phyloP scores from a whole-genome alignment of 352 stramenopile genomes.

The Globisporangium radiosum region DNA sequence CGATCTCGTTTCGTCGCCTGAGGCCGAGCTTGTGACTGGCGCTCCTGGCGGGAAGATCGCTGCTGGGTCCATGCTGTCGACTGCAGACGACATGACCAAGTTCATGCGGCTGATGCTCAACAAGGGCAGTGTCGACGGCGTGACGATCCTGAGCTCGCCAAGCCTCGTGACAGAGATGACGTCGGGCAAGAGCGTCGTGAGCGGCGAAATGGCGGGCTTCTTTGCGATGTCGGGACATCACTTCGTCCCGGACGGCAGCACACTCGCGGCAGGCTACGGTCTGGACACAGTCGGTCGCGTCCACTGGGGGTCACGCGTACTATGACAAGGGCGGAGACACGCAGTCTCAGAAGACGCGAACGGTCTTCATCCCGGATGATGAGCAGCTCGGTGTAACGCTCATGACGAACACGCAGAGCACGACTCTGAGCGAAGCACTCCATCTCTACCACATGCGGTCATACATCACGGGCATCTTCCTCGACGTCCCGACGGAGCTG shows the following conservation, averaged over 20 bases:
- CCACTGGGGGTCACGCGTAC: conserved; percentile 56
- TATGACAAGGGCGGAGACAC: conserved; percentile 66
- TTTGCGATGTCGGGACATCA: conserved; percentile 38
- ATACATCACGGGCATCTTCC: conserved; percentile 59
- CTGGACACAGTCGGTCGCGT: conserved; percentile 48
- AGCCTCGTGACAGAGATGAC: conserved; percentile 44
- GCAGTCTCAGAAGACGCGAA: conserved; percentile 41
- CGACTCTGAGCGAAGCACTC: conserved; percentile 22
- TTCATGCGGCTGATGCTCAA: conserved; percentile 34
- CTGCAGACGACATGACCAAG: conserved; percentile 42
- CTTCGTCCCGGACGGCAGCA: conserved; percentile 35
- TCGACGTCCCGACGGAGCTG: conserved; percentile 48
- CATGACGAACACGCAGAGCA: conserved; percentile 49
- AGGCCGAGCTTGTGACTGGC: conserved; percentile 25
- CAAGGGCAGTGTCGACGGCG: conserved; percentile 17
- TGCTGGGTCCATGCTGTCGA: conserved; percentile 39
- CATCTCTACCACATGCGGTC: conserved; percentile 50
- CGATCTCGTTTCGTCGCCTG: conserved; percentile 21
- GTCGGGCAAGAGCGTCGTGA: conserved; percentile 36
- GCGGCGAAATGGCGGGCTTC: conserved; percentile 25
- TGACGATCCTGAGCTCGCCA: conserved; percentile 36
- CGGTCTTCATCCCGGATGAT: conserved; percentile 30
- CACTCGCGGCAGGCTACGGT: conserved; percentile 50
- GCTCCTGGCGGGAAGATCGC: conserved; percentile 24
- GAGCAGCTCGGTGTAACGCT: conserved; percentile 41